Percentiles rank a stretch among this genome's conserved stretches.
These are phyloP conservation scores for Astrothelium subdiscretum DNA, from an alignment of 495 filamentous ascomycete species.

Conservation along the genomic window DNA sequence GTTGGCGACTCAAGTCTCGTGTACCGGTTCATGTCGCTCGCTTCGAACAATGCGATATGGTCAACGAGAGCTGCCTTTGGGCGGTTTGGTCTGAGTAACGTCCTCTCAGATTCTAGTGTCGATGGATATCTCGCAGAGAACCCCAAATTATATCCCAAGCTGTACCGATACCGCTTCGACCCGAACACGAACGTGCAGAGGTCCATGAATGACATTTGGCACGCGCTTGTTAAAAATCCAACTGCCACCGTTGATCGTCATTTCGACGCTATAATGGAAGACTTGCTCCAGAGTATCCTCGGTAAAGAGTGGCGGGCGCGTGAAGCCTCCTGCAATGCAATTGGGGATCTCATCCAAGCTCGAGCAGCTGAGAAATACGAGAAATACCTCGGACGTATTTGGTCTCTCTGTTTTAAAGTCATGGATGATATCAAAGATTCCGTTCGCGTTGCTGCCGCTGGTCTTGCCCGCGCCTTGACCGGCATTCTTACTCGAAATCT, in stretches of 20 bases:
- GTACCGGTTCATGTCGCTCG: constrained; percentile 94
- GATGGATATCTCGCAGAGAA: constrained; percentile 60
- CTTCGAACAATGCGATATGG: constrained; percentile 90
- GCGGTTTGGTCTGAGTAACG: constrained; percentile 79
- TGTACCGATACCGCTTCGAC: constrained; percentile 90
- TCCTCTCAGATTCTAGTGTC: constrained; percentile 76
- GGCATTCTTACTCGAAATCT: constrained; percentile 72
- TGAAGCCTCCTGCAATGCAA: constrained; percentile 82
- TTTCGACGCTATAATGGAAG: constrained; percentile 76
- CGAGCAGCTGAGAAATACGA: constrained; percentile 66
- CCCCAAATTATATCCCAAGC: constrained; percentile 86
- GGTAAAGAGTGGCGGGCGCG: constrained; percentile 87
- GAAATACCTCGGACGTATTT: constrained; percentile 72
- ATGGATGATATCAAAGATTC: constrained; percentile 91
- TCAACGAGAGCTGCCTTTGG: constrained; percentile 90
- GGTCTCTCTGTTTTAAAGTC: constrained; percentile 68
- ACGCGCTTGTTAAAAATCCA: constrained; percentile 75
- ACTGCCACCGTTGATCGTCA: constrained; percentile 57
- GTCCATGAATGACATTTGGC: constrained; percentile 97
- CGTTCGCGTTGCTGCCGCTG: constrained; percentile 67
- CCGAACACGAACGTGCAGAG: constrained; percentile 83
- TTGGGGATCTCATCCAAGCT: constrained; percentile 74
- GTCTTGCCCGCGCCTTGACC: constrained; percentile 70
- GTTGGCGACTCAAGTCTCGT: constrained; percentile 89
- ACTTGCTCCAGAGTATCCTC: constrained; percentile 72